Evolutionary conservation across 306 rosid genomes (phyloP).

Genomic region (Cajanus cajan): DNA sequence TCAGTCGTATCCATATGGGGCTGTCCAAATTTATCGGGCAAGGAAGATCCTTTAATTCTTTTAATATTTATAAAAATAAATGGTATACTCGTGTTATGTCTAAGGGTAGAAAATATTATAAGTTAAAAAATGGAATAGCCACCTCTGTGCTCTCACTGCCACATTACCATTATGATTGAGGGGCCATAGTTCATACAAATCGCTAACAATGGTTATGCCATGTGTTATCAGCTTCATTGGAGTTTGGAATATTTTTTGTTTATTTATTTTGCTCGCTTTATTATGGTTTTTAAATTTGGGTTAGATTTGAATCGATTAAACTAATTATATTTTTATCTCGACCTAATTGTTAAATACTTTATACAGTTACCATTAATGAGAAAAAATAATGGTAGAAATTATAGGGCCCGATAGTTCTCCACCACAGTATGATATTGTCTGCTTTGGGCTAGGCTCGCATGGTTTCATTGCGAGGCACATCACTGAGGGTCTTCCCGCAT

Average conservation of each 20-base stretch:
- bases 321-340: background rate
- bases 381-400: too few species aligned
- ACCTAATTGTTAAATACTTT: too few species aligned
- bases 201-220: background rate
- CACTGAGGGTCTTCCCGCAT: too few species aligned
- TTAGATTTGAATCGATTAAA: background rate
- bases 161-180: constrained; percentile 16
- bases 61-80: constrained; percentile 18
- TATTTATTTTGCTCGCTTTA: background rate
- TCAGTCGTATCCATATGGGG: constrained; percentile 46
- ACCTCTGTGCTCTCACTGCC: constrained; percentile 9
- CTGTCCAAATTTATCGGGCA: too few species aligned
- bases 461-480: too few species aligned
- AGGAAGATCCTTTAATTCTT: background rate
- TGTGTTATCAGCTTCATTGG: constrained; percentile 25
- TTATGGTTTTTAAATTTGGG: background rate
- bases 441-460: too few species aligned
- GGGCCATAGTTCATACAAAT: constrained; percentile 9
- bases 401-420: too few species aligned
- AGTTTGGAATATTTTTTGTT: constrained; percentile 19
- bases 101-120: background rate
- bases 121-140: constrained; percentile 21
- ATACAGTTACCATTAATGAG: too few species aligned
- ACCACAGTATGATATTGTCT: too few species aligned
- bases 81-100: background rate